phyloP scores from a whole-genome alignment of 345 rosid genomes.

The Acer saccharum region DNA sequence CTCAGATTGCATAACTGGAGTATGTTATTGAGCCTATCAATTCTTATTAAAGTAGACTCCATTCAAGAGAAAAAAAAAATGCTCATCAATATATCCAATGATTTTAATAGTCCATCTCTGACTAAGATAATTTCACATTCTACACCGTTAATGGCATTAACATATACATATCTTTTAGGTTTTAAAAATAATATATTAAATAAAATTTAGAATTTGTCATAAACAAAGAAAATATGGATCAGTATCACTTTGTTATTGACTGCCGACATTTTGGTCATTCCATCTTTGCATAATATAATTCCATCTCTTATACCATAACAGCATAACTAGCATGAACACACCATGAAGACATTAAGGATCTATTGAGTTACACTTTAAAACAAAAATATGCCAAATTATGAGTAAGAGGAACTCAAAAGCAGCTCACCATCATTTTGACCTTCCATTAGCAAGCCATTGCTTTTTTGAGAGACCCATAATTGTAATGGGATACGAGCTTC shows the following conservation, averaged over 20 bases:
- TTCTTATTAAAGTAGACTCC: not conserved
- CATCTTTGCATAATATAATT: no score
- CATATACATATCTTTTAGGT: not conserved
- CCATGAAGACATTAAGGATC: no score
- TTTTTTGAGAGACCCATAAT: constrained; percentile 79
- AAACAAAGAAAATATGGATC: not conserved
- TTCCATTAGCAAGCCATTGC: constrained; percentile 72
- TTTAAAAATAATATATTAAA: not conserved
- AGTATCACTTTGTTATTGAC: not conserved
- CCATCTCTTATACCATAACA: no score
- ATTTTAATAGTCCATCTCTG: not conserved
- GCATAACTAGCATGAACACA: no score
- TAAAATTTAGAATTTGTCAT: not conserved
- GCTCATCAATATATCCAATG: not conserved
- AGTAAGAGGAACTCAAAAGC: not conserved
- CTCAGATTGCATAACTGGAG: not conserved
- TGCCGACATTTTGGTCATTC: not conserved
- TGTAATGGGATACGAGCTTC: constrained; percentile 83
- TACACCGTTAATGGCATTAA: not conserved
- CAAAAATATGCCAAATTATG: not conserved
- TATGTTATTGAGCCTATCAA: not conserved
- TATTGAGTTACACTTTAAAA: no score
- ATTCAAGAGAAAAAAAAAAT: not conserved
- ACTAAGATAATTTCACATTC: not conserved
- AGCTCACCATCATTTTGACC: constrained; percentile 70